phyloP scores from a whole-genome alignment of 345 rosid genomes.

The Barbarea vulgaris region DNA sequence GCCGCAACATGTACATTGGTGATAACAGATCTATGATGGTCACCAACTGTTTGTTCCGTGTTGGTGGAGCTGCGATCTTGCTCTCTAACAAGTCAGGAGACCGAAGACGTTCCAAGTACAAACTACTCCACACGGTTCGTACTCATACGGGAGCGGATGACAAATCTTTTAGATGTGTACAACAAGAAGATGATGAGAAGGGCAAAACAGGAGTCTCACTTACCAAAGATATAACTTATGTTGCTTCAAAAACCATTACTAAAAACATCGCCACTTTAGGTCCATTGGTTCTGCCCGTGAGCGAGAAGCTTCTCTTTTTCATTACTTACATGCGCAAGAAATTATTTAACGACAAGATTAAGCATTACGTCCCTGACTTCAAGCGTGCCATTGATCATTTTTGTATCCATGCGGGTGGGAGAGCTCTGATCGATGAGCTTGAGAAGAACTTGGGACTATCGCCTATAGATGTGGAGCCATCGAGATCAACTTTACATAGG shows the following conservation, averaged over 20 bases:
- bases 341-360: constrained; percentile 48
- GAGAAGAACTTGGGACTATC: constrained; percentile 26
- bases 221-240: constrained; percentile 75
- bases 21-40: constrained; percentile 77
- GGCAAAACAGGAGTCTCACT: constrained; percentile 80
- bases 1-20: constrained; percentile 82
- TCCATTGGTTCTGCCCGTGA: constrained; percentile 79
- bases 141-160: constrained; percentile 86
- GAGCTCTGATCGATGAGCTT: constrained; percentile 39
- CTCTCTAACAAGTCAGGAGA: constrained; percentile 66
- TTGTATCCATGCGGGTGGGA: constrained; percentile 49
- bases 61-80: constrained; percentile 77
- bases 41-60: constrained; percentile 76
- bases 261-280: constrained; percentile 78
- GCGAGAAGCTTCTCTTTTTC: constrained; percentile 77
- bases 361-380: constrained; percentile 70
- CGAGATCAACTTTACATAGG: constrained; percentile 39
- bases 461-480: constrained; percentile 29
- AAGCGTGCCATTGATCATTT: constrained; percentile 85
- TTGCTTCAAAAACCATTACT: constrained; percentile 78
- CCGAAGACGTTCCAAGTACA: constrained; percentile 65
- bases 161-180: constrained; percentile 75
- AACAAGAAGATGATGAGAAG: constrained; percentile 74
- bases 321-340: constrained; percentile 59
- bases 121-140: constrained; percentile 76